A percentile compares a stretch with the other conserved stretches of the same genome.
phyloP scores from a whole-genome alignment of 345 rosid genomes.

The Tarenaya hassleriana region DNA sequence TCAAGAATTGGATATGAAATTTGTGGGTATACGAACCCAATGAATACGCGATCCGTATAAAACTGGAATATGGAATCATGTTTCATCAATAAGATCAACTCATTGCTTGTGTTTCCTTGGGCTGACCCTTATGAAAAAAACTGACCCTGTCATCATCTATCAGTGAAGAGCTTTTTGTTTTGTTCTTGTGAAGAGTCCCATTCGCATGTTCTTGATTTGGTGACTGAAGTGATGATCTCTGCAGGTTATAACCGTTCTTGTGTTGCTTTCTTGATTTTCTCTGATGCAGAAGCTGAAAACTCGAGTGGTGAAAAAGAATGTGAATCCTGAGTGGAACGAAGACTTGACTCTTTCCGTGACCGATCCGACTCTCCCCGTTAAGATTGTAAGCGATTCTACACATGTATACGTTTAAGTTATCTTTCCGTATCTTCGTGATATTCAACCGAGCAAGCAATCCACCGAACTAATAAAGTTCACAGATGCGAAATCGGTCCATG shows the following conservation, averaged over 20 bases:
- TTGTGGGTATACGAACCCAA: too few species aligned
- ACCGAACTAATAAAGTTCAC: neutral
- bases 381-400: constrained; percentile 42
- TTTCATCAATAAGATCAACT: too few species aligned
- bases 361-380: constrained; percentile 56
- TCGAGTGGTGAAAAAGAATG: constrained; percentile 46
- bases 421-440: too few species aligned
- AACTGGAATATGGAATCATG: too few species aligned
- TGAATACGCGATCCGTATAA: too few species aligned
- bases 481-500: neutral
- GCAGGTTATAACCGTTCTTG: neutral
- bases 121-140: too few species aligned
- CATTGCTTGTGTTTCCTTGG: too few species aligned
- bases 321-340: constrained; percentile 85
- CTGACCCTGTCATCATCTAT: too few species aligned
- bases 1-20: too few species aligned
- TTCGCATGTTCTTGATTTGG: constrained; percentile 1
- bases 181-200: neutral
- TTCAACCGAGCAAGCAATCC: too few species aligned
- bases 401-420: neutral
- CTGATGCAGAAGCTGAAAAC: constrained; percentile 67
- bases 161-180: too few species aligned
- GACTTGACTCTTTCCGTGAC: constrained; percentile 61
- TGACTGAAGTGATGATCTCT: neutral
- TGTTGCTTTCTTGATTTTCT: neutral